Evolutionary conservation across 805 yeast species (phyloP), one percentile per base, ranked within the genome.

Genomic region (Ogataea saltuana): DNA sequence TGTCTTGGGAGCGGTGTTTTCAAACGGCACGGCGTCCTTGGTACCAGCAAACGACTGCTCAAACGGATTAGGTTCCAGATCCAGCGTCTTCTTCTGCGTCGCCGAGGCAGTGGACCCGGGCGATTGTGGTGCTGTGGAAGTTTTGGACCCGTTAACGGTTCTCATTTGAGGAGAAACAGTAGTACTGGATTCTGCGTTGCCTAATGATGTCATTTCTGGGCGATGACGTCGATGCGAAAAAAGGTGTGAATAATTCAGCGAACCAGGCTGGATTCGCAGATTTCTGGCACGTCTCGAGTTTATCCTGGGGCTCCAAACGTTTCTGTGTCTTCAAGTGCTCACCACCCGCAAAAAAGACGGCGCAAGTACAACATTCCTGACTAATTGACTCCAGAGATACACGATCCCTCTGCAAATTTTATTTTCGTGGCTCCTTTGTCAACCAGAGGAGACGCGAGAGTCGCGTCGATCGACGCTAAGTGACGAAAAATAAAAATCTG

Each of bases 31-130:
- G 28, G 10, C 39, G 8, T 48, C 53, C 18, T 57, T 46, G 39
- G 46, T 50, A 28, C 54, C 58, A 6, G 64, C 97, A 68, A 91
- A 91, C 39, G 96, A 86, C 63, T 85, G 86, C 64, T 91, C 99
- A 61, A 91, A 91, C 4, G 97, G 97, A 58, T 91, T 91, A 8
- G 93, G 96, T 63, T 93, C 99, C 45, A 89, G 41, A 42, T 63
- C 69, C 16, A 64, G 46, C 2, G 62, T 55, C 48, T 55, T 55
- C 27, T 39, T 39, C 25, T 40, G 43, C 10, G 43, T 23, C 13
- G 33, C 39, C 4, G 48, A 41, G 23, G 46, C 39, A 30, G 28
- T 42, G n/a, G 49, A 39, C 26, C 40, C 36, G 21, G 46, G 41
- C 9, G 44, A 42, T 34, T 37, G 42, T 21, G 39, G 44, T 13